These are phyloP conservation scores for Ambrosia hybrid DNA, from an alignment of 140 eudicot genomes.

Conservation along the genomic window DNA sequence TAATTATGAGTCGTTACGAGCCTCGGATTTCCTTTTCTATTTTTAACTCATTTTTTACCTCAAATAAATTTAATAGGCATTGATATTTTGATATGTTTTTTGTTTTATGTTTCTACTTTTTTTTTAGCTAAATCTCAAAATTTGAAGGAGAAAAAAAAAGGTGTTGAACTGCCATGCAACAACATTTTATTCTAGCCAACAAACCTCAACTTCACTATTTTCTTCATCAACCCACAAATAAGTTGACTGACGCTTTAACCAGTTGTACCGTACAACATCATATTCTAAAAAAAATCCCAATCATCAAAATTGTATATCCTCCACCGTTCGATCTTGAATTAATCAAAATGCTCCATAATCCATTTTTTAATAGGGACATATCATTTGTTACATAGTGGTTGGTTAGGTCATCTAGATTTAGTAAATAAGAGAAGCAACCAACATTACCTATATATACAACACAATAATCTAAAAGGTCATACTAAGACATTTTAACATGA, in stretches of 20 bases:
- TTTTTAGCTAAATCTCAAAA: background rate
- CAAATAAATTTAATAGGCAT: too few relatives aligned
- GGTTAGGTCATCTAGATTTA: slow-evolving; percentile 35
- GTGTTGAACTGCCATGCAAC: slow-evolving; percentile 36
- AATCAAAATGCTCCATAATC: background rate
- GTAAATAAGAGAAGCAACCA: slow-evolving; percentile 23
- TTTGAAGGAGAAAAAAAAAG: background rate
- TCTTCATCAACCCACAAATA: slow-evolving; percentile 35
- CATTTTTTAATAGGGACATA: background rate
- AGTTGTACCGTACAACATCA: slow-evolving; percentile 22
- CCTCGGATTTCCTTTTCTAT: too few relatives aligned
- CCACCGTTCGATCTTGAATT: slow-evolving; percentile 7
- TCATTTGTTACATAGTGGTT: slow-evolving; percentile 33
- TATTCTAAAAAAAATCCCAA: background rate
- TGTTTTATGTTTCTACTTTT: too few relatives aligned
- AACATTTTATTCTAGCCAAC: slow-evolving; percentile 32
- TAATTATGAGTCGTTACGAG: too few relatives aligned
- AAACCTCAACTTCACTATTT: slow-evolving; percentile 7
- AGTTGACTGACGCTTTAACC: slow-evolving; percentile 25
- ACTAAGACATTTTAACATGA: slow-evolving; percentile 35
- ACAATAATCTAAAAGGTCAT: slow-evolving; percentile 16
- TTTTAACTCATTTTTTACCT: too few relatives aligned
- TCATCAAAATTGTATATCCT: background rate
- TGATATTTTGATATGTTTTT: too few relatives aligned
- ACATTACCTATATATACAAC: slow-evolving; percentile 33